A percentile compares a stretch with the other conserved stretches of the same genome.
phyloP scores from a whole-genome alignment of 202 grass and related monocot species.

The Schoenoplectus triqueter region DNA sequence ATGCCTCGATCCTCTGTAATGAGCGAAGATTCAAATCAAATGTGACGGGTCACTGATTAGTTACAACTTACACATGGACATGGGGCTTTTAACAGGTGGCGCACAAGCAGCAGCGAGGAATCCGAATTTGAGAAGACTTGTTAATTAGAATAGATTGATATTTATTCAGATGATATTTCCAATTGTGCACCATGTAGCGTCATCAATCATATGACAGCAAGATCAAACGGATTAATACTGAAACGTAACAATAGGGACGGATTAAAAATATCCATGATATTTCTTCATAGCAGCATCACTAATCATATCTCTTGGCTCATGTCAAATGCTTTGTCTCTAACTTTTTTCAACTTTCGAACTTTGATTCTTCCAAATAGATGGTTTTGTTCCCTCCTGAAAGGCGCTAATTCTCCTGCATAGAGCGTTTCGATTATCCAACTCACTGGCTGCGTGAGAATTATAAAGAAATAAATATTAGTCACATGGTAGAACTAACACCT shows the following conservation, averaged over 20 bases:
- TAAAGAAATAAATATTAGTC: slow-evolving; percentile 34
- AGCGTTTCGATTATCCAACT: slow-evolving; percentile 76
- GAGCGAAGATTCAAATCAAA: background rate
- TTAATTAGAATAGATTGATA: too few species aligned
- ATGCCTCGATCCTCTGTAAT: background rate
- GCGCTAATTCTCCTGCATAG: slow-evolving; percentile 61
- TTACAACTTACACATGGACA: too few species aligned
- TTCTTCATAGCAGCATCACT: background rate
- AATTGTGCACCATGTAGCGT: too few species aligned
- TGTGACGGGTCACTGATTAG: background rate
- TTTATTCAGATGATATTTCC: too few species aligned
- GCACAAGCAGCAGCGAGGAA: too few species aligned
- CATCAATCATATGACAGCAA: too few species aligned
- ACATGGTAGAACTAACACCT: too few species aligned
- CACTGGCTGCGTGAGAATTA: slow-evolving; percentile 56
- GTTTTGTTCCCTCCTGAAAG: slow-evolving; percentile 61
- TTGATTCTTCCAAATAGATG: slow-evolving; percentile 65
- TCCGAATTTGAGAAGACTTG: too few species aligned
- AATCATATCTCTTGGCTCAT: slow-evolving; percentile 91
- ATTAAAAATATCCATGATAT: background rate
- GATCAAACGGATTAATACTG: too few species aligned
- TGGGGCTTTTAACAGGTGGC: too few species aligned
- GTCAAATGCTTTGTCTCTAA: slow-evolving; percentile 47
- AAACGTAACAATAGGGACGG: too few species aligned
- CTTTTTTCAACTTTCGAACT: slow-evolving; percentile 45